phyloP scores from a whole-genome alignment of 2,329 filamentous ascomycete genomes.

The Elsinoe fawcettii region DNA sequence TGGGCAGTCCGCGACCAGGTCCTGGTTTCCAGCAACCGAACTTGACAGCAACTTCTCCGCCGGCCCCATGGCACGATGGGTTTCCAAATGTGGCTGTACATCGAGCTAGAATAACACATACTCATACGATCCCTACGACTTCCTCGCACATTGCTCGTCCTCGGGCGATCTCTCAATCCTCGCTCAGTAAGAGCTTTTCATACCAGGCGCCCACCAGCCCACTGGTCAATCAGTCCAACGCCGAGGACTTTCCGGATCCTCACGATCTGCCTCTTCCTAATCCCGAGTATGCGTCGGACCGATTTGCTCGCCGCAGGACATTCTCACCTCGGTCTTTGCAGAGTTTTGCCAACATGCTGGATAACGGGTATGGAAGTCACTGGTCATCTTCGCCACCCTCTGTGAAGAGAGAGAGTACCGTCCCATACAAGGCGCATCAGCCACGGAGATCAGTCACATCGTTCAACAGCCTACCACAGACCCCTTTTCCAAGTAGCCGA shows the following conservation, averaged over 20 bases:
- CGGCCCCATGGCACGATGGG: conserved; percentile 49
- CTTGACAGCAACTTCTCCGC: conserved; percentile 43
- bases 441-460: conserved; percentile 67
- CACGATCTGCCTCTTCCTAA: conserved; percentile 34
- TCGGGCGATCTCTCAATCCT: conserved; percentile 48
- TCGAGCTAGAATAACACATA: conserved; percentile 18
- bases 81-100: conserved; percentile 33
- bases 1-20: background rate
- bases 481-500: conserved; percentile 43
- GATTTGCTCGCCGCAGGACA: conserved; percentile 53
- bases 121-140: conserved; percentile 19
- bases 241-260: conserved; percentile 59
- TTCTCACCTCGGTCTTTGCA: conserved; percentile 56
- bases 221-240: conserved; percentile 79
- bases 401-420: conserved; percentile 51
- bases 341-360: conserved; percentile 32
- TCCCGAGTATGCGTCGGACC: conserved; percentile 27
- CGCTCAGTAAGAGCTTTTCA: conserved; percentile 69
- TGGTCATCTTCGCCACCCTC: conserved; percentile 30
- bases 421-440: conserved; percentile 70
- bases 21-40: conserved; percentile 4
- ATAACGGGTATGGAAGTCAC: background rate
- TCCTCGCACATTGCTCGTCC: conserved; percentile 37
- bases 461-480: conserved; percentile 39
- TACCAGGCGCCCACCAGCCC: conserved; percentile 88